Percentiles rank a stretch among this genome's conserved stretches.
Evolutionary conservation across 2,329 filamentous ascomycete species (phyloP).

Genomic region (Corynespora cassiicola): DNA sequence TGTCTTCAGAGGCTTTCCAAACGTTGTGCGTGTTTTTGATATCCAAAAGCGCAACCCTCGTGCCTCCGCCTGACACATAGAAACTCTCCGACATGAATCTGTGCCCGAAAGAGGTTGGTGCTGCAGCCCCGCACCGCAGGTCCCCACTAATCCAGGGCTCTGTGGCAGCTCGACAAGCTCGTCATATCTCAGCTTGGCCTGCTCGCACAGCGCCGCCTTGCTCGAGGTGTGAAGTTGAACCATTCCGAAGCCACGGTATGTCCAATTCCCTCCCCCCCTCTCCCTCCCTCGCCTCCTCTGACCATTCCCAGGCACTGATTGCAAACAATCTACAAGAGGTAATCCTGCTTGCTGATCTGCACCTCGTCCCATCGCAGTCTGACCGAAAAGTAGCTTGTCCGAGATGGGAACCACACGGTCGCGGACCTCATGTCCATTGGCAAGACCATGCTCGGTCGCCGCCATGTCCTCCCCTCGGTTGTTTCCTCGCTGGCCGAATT

Average conservation of each 20-base stretch:
- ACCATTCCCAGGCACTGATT: constrained; percentile 72
- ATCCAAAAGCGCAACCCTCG: too few relatives aligned
- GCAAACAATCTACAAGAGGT: constrained; percentile 89
- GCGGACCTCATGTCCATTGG: constrained; percentile 93
- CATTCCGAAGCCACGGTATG: constrained; percentile 83
- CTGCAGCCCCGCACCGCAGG: constrained; percentile 10
- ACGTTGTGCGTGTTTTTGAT: too few relatives aligned
- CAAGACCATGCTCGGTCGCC: constrained; percentile 88
- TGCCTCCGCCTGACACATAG: background rate
- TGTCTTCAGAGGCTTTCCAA: too few relatives aligned
- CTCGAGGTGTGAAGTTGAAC: constrained; percentile 86
- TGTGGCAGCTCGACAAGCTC: constrained; percentile 87
- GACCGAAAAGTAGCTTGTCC: constrained; percentile 71
- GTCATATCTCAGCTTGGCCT: constrained; percentile 87
- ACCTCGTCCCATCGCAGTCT: too few relatives aligned
- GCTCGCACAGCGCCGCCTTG: constrained; percentile 85
- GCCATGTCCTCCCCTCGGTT: constrained; percentile 87
- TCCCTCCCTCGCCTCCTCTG: constrained; percentile 9
- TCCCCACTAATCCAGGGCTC: constrained; percentile 29
- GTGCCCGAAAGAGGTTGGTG: constrained; percentile 46
- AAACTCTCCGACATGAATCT: constrained; percentile 37
- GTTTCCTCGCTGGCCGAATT: constrained; percentile 79
- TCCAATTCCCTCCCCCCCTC: constrained; percentile 7
- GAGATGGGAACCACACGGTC: constrained; percentile 92
- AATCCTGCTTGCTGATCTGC: too few relatives aligned